These are phyloP conservation scores for Mycena latifolia DNA, from an alignment of 768 basidiomycete species.

Conservation along the genomic window DNA sequence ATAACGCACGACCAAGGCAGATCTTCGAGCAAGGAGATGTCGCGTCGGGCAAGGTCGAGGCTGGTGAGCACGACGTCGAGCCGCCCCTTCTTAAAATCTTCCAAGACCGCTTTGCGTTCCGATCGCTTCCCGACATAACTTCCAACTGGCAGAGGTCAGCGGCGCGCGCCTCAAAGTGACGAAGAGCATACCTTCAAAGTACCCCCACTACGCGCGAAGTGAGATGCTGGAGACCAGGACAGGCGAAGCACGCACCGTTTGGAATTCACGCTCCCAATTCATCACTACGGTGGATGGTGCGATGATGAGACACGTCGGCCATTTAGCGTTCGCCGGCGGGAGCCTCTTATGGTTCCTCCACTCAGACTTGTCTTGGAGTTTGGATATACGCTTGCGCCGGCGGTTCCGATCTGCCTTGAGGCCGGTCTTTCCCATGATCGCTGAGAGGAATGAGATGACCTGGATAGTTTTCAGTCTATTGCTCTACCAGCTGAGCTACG, in stretches of 20 bases:
- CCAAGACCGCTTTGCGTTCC: slow-evolving; percentile 68
- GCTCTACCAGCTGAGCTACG: no score
- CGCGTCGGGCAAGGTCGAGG: slow-evolving; percentile 78
- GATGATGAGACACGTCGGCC: slow-evolving; percentile 91
- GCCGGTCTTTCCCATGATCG: slow-evolving; percentile 90
- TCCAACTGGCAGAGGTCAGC: slow-evolving; percentile 55
- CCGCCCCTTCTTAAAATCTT: slow-evolving; percentile 84
- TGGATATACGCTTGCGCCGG: slow-evolving; percentile 74
- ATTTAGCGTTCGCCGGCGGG: slow-evolving; percentile 76
- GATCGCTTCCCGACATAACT: slow-evolving; percentile 69
- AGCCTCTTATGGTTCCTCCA: slow-evolving; percentile 67
- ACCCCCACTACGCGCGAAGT: slow-evolving; percentile 79
- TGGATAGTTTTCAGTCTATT: slow-evolving; percentile 99
- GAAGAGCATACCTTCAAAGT: slow-evolving; percentile 69
- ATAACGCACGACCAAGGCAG: slow-evolving; percentile 80
- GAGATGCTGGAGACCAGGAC: slow-evolving; percentile 2
- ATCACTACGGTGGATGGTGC: slow-evolving; percentile 86
- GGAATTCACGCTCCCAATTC: slow-evolving; percentile 93
- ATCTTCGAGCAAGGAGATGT: slow-evolving; percentile 77
- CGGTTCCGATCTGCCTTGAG: slow-evolving; percentile 72
- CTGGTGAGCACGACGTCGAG: slow-evolving; percentile 91
- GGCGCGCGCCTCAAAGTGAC: neutral
- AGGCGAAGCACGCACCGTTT: slow-evolving; percentile 63
- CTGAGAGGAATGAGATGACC: slow-evolving; percentile 88
- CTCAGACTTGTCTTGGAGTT: slow-evolving; percentile 67